phyloP scores from a whole-genome alignment of 768 basidiomycete species.

The Russula olivacea region DNA sequence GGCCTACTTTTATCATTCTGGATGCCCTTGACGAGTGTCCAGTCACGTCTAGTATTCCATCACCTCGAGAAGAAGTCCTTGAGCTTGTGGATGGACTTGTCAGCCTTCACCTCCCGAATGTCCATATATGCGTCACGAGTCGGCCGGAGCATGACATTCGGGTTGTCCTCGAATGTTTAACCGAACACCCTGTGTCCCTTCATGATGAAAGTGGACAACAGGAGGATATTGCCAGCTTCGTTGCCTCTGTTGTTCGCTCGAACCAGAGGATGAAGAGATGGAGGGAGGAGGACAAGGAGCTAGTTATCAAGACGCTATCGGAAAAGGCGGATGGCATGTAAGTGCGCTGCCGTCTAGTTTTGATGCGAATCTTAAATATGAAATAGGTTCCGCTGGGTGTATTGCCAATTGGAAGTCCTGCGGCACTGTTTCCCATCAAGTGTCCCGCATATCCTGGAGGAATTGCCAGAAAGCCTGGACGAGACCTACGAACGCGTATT shows the following conservation, averaged over 20 bases:
- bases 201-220: neutral
- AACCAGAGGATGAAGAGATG: neutral
- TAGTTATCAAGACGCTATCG: neutral
- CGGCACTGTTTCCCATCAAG: neutral
- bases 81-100: no score
- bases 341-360: neutral
- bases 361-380: no score
- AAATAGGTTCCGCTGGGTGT: neutral
- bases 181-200: neutral
- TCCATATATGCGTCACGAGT: conserved; percentile 10
- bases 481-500: conserved; percentile 7
- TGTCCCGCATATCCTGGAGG: neutral
- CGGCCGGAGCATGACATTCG: conserved; percentile 5
- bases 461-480: neutral
- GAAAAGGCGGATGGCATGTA: neutral
- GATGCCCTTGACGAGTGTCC: no score
- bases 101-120: neutral
- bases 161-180: neutral
- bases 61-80: no score
- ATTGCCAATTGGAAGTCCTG: neutral
- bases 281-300: neutral
- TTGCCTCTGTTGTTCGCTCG: neutral
- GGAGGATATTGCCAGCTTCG: neutral
- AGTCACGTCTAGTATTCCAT: no score
- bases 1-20: neutral